Evolutionary conservation across 495 filamentous ascomycete genomes (phyloP), one percentile per base, ranked within the genome.

Genomic region (Trichodelitschia bisporula): DNA sequence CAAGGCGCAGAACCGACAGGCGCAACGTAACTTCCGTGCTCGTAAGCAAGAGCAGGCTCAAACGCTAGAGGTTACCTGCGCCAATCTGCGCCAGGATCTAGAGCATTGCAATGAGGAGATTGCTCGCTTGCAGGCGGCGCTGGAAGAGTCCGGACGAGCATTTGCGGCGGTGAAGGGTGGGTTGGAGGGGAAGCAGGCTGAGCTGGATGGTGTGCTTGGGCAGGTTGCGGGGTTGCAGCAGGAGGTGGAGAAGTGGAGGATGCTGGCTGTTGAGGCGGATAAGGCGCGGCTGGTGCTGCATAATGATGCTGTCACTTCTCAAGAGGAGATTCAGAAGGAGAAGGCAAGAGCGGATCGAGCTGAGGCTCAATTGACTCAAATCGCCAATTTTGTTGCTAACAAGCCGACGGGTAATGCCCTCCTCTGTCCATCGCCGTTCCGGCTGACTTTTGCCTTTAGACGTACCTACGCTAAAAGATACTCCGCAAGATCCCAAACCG

Each of bases 1-100:
- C 19, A 41, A 44, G 30, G 38, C 35, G 4, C 44, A 47, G 36
- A 47, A 47, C 28, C 35, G 44, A 12, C 36, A 41, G 29, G 38
- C 43, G 8, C 43, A 46, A 23, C 28, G 43, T 3, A 32, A 31
- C 21, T 46, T 46, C 31, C 31, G 43, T 1, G 32, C 26, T 15
- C 27, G 43, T 18, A 43, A 43, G 35, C 27, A 27, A 4, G 29
- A 17, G 12, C 43, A 41, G 4, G 11, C 5, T 10, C 8, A 29
- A 9, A 13, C 11, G n/a, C 27, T 29, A 5, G 27, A 29, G 21
- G 21, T n/a, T n/a, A n/a, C n/a, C n/a, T n/a, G n/a, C n/a, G n/a
- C n/a, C n/a, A n/a, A n/a, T n/a, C n/a, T n/a, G n/a, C 21, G 21
- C 21, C 6, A 6, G 21, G 21, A 6, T 6, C 6, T 24, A 6